Conservation (phyloP, 2,329 filamentous ascomycete genomes). For the Anthostomella pinea region DNA sequence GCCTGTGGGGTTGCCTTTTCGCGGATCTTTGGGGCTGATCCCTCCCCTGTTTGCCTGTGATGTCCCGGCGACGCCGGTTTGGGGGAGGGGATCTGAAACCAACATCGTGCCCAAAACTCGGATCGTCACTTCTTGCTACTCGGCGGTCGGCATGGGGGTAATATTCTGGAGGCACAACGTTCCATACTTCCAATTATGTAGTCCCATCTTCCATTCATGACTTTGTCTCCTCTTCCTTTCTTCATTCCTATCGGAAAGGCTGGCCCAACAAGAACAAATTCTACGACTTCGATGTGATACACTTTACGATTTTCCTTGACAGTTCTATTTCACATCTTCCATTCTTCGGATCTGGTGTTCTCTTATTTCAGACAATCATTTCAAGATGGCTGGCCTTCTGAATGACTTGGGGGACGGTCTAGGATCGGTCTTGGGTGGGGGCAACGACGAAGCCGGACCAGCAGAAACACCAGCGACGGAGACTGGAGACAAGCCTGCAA, state of each 20-base stretch:
- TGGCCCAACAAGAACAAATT: slow-evolving; percentile 7
- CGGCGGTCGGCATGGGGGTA: too few species aligned
- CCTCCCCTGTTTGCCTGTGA: slow-evolving; percentile 14
- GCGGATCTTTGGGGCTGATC: slow-evolving; percentile 15
- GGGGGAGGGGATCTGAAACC: slow-evolving; percentile 28
- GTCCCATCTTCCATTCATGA: background rate
- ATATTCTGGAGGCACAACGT: too few species aligned
- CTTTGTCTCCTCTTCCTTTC: too few species aligned
- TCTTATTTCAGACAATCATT: slow-evolving; percentile 15
- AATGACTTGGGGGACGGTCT: slow-evolving; percentile 20
- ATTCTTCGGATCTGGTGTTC: slow-evolving; percentile 31
- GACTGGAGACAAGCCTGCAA: slow-evolving; percentile 2
- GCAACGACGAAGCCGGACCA: slow-evolving; percentile 11
- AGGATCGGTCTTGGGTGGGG: slow-evolving; percentile 13
- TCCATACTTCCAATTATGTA: background rate
- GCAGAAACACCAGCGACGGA: too few species aligned
- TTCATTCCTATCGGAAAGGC: too few species aligned
- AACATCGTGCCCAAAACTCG: slow-evolving; percentile 16
- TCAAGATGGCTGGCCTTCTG: slow-evolving; percentile 30
- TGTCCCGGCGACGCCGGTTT: slow-evolving; percentile 17
- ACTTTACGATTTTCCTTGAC: slow-evolving; percentile 9
- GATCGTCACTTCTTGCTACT: slow-evolving; percentile 24
- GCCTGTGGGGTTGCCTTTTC: slow-evolving; percentile 8
- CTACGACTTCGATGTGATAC: slow-evolving; percentile 18
- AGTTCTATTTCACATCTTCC: slow-evolving; percentile 10